Evolutionary conservation across 2,329 filamentous ascomycete genomes (phyloP), one percentile per base, ranked within the genome.

Genomic region (Xylariales sp.): DNA sequence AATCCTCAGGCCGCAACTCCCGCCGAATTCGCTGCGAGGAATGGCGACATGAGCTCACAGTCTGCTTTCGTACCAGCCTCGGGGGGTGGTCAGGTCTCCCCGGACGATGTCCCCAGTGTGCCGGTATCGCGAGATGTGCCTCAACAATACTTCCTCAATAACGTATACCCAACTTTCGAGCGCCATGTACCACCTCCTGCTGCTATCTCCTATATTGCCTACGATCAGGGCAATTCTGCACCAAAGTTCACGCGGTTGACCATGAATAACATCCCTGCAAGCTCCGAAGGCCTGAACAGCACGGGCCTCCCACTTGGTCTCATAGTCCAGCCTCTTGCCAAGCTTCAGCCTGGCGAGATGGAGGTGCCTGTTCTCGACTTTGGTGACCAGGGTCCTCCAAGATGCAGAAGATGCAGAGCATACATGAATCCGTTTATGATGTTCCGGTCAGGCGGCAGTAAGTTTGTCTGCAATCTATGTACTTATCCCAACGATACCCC

Each of bases 381-480:
- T 72, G 93, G 93, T 36, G 89, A 96, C 31, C 69, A 70, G 28
- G 93, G 93, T 0, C 93, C 93, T 29, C 93, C 93, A 16, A 80
- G 93, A 61, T 98, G 93, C 65, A 81, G 88, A 55, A 78, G 93
- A 66, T 98, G 93, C 70, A 79, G 93, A 59, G 38, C 91, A 11
- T 98, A 98, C 66, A 94, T 98, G 68, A 98, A 98, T 59, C 93
- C 93, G 2, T 98, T 98, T 61, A 97, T 98, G 93, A 86, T 90
- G 59, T 98, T 98, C 74, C 80, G 86, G 45, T 84, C 86, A 12
- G 91, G 91, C 27, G 93, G 93, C 43, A 95, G 91, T 68, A 95
- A 95, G 61, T 94, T 95, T 61, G 88, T 95, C 39, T 98, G 93
- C 70, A 98, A 98, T 59, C 87, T 98, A 67, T 98, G 93, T 69